Conservation (phyloP, 495 filamentous ascomycete genomes). For the Paragyromitra xinjiangensis region DNA sequence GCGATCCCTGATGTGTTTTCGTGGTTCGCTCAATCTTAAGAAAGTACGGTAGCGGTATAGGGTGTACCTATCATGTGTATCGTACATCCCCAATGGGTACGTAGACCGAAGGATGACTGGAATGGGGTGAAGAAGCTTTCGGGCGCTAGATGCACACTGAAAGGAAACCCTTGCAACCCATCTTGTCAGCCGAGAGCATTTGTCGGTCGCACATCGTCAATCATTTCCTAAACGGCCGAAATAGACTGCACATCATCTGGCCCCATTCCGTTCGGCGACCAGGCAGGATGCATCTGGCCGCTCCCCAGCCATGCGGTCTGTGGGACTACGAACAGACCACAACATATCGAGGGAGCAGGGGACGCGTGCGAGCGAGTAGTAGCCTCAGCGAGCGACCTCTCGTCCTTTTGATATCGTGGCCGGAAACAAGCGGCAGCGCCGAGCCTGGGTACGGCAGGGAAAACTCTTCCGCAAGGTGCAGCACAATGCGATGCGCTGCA, state of each 20-base stretch:
- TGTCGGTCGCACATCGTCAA: slow-evolving; percentile 52
- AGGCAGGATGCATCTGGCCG: slow-evolving; percentile 55
- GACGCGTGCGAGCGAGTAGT: slow-evolving; percentile 26
- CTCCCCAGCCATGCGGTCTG: slow-evolving; percentile 56
- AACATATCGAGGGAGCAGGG: slow-evolving; percentile 50
- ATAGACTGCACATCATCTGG: slow-evolving; percentile 56
- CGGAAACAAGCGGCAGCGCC: slow-evolving; percentile 56
- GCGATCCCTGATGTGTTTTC: slow-evolving; percentile 29
- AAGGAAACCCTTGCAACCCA: slow-evolving; percentile 52
- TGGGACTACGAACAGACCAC: slow-evolving; percentile 53
- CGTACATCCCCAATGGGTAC: slow-evolving; percentile 32
- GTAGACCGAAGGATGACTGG: slow-evolving; percentile 44
- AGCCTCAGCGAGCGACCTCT: slow-evolving; percentile 3
- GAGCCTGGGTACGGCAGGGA: slow-evolving; percentile 55
- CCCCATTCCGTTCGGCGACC: slow-evolving; percentile 55
- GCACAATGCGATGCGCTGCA: slow-evolving; percentile 56
- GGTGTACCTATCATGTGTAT: slow-evolving; percentile 40
- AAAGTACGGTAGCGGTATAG: slow-evolving; percentile 17
- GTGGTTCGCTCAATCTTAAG: slow-evolving; percentile 12
- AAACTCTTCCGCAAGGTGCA: slow-evolving; percentile 57
- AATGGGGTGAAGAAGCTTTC: slow-evolving; percentile 54
- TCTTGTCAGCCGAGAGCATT: slow-evolving; percentile 55
- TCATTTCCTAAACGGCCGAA: slow-evolving; percentile 49
- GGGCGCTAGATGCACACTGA: slow-evolving; percentile 47
- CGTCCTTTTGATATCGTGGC: slow-evolving; percentile 49